A percentile compares a stretch with the other conserved stretches of the same genome.
Evolutionary conservation across 2,329 filamentous ascomycete genomes (phyloP).

Genomic region (Tolypocladium cylindrosporum): DNA sequence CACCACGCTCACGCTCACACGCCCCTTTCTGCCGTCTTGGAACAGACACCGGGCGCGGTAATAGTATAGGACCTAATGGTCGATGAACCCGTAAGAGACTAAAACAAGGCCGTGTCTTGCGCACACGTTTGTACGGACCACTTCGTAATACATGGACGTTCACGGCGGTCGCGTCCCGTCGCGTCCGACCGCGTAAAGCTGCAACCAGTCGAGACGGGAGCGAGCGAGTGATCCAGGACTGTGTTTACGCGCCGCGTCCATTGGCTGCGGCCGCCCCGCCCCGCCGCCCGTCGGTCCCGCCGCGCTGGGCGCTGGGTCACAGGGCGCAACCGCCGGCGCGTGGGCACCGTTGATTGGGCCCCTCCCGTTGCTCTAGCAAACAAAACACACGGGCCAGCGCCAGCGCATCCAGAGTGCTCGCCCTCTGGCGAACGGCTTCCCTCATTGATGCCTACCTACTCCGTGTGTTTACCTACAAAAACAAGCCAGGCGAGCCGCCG

Average conservation of each 20-base stretch:
- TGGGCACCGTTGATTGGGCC: not conserved
- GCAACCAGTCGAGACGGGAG: conserved; percentile 6
- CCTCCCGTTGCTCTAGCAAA: conserved; percentile 15
- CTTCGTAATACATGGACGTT: not conserved
- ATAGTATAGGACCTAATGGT: not conserved
- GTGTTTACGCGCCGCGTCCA: not conserved
- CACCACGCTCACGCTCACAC: not conserved
- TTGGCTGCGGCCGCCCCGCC: not conserved
- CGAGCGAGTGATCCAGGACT: not conserved
- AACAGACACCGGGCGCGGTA: not conserved
- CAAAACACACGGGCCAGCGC: not conserved
- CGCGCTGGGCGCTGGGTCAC: not conserved
- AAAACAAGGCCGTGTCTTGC: not conserved
- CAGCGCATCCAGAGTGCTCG: not conserved
- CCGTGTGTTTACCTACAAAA: not conserved
- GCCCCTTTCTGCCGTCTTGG: not conserved
- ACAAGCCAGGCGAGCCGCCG: not conserved
- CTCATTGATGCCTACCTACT: not conserved
- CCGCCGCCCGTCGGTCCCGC: not conserved
- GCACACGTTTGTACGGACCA: not conserved
- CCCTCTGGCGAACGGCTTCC: not conserved
- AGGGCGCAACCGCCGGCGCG: not conserved
- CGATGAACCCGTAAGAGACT: not conserved
- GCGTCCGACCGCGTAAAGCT: conserved; percentile 27
- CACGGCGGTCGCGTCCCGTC: conserved; percentile 3